Conservation (phyloP, 2,329 filamentous ascomycete genomes). For the Endocalyx cinctus region DNA sequence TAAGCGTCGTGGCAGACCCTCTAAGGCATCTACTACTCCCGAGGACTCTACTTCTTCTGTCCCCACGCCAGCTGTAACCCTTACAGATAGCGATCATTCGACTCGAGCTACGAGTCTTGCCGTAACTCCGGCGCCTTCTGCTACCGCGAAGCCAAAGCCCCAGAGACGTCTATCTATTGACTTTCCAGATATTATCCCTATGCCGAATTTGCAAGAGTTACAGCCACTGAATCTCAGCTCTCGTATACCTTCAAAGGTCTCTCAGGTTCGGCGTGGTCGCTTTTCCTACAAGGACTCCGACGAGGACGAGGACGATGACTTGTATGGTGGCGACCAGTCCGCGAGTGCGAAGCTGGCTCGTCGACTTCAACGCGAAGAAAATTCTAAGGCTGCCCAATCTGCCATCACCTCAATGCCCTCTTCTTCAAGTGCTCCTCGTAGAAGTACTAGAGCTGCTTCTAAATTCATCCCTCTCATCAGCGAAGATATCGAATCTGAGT, state of each 20-base stretch:
- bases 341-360: slow-evolving; percentile 11
- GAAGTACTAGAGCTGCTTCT: slow-evolving; percentile 7
- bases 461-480: neutral
- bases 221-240: too few relatives aligned
- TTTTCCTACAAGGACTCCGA: slow-evolving; percentile 30
- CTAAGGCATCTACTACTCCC: slow-evolving; percentile 15
- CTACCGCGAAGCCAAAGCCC: slow-evolving; percentile 13
- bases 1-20: slow-evolving; percentile 26
- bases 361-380: slow-evolving; percentile 22
- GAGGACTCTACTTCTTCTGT: slow-evolving; percentile 31
- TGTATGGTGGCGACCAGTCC: slow-evolving; percentile 22
- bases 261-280: too few relatives aligned
- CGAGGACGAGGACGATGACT: slow-evolving; percentile 20
- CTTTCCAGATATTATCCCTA: too few relatives aligned
- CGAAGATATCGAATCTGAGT: too few relatives aligned
- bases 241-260: too few relatives aligned
- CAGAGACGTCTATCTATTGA: too few relatives aligned
- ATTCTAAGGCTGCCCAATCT: slow-evolving; percentile 5
- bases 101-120: slow-evolving; percentile 40
- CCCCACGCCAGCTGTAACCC: slow-evolving; percentile 24
- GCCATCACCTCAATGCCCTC: slow-evolving; percentile 7
- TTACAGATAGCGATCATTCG: slow-evolving; percentile 33
- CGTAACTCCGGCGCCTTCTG: slow-evolving; percentile 32
- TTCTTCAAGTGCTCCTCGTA: slow-evolving; percentile 1
- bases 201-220: too few relatives aligned